Percentiles rank a stretch among this genome's conserved stretches.
These are phyloP conservation scores for Tricholomella constricta DNA, from an alignment of 768 basidiomycete species.

Conservation along the genomic window DNA sequence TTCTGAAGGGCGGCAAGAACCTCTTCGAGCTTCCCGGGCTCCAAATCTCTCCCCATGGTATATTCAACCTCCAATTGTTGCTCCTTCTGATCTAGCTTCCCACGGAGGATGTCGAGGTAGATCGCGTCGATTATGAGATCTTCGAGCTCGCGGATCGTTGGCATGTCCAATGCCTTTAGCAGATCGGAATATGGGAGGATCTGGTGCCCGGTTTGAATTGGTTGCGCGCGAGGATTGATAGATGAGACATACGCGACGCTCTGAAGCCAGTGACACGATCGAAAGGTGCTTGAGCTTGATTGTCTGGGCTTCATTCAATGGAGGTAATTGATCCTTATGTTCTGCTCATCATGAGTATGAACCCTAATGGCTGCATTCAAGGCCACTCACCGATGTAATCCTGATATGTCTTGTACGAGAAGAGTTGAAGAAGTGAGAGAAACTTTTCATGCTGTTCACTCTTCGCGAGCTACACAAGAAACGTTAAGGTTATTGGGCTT, in stretches of 20 bases:
- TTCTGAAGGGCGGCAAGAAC: slow-evolving; percentile 63
- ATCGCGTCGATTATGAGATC: slow-evolving; percentile 97
- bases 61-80: slow-evolving; percentile 90
- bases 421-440: slow-evolving; percentile 74
- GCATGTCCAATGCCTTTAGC: slow-evolving; percentile 69
- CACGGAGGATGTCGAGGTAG: slow-evolving; percentile 86
- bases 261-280: slow-evolving; percentile 79
- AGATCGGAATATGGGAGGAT: slow-evolving; percentile 82
- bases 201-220: slow-evolving; percentile 35
- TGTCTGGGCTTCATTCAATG: slow-evolving; percentile 70
- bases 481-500: neutral
- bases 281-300: slow-evolving; percentile 93
- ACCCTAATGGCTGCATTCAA: neutral
- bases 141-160: slow-evolving; percentile 85
- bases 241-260: slow-evolving; percentile 63
- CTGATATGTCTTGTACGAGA: slow-evolving; percentile 85
- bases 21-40: slow-evolving; percentile 64
- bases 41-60: slow-evolving; percentile 91
- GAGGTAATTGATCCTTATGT: slow-evolving; percentile 64
- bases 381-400: slow-evolving; percentile 72
- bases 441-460: slow-evolving; percentile 65
- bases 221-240: neutral
- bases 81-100: slow-evolving; percentile 92
- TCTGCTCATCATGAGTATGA: slow-evolving; percentile 41
- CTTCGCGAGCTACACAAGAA: slow-evolving; percentile 55